phyloP scores from a whole-genome alignment of 1,139 yeast species.

The Wickerhamiella pararugosa region DNA sequence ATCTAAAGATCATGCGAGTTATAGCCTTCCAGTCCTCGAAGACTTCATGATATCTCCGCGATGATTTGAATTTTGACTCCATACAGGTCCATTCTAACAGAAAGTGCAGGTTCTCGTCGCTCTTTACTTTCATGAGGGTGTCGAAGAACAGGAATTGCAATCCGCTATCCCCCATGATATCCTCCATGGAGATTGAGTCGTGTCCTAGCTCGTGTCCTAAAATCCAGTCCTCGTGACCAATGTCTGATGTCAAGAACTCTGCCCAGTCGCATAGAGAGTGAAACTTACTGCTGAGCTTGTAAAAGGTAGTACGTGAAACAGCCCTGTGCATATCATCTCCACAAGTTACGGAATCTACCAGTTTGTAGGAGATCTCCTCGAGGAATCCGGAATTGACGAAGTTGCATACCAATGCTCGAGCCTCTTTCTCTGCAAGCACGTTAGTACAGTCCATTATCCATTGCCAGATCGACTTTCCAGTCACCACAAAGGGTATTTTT shows the following conservation, averaged over 20 bases:
- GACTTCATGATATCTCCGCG: not conserved
- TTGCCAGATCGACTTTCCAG: slow-evolving; percentile 69
- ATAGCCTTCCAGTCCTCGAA: not conserved
- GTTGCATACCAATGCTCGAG: slow-evolving; percentile 41
- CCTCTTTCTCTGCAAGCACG: slow-evolving; percentile 43
- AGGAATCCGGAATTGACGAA: slow-evolving; percentile 40
- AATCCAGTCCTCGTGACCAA: not conserved
- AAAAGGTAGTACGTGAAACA: slow-evolving; percentile 12
- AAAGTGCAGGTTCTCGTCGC: slow-evolving; percentile 1
- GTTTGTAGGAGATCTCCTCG: slow-evolving; percentile 15
- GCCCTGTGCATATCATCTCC: slow-evolving; percentile 7
- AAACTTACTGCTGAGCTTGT: slow-evolving; percentile 16
- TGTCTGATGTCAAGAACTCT: not conserved
- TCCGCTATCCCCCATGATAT: slow-evolving; percentile 63
- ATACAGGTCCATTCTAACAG: not conserved
- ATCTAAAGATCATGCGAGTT: not conserved
- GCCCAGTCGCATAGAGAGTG: slow-evolving; percentile 11
- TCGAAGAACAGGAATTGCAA: slow-evolving; percentile 48
- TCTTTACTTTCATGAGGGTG: not conserved
- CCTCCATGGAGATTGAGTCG: slow-evolving; percentile 25
- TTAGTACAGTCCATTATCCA: slow-evolving; percentile 90
- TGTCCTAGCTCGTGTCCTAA: not conserved
- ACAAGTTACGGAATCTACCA: slow-evolving; percentile 8
- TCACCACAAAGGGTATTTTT: slow-evolving; percentile 33
- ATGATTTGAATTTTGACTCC: not conserved